phyloP scores from a whole-genome alignment of 1,139 yeast species.

The Candida sp. region DNA sequence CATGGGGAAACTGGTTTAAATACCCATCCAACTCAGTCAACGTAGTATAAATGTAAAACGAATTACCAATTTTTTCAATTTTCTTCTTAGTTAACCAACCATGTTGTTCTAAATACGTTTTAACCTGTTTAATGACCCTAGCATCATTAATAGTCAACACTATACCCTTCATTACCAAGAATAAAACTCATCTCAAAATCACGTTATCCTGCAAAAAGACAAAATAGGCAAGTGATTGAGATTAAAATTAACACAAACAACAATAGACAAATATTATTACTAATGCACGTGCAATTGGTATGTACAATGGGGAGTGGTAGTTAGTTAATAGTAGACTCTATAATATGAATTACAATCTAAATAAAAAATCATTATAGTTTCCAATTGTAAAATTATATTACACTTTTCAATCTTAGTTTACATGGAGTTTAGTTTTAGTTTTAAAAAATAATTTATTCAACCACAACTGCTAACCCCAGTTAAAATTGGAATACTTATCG shows the following conservation, averaged over 20 bases:
- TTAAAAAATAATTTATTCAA: no score
- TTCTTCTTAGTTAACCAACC: conserved; percentile 20
- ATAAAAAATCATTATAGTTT: no score
- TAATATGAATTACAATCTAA: no score
- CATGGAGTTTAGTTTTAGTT: no score
- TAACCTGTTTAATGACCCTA: conserved; percentile 20
- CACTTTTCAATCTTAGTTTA: no score
- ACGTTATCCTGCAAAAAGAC: background rate
- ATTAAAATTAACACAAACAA: background rate
- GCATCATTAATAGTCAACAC: conserved; percentile 11
- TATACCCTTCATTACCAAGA: background rate
- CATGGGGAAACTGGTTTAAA: conserved; percentile 1
- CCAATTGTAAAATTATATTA: no score
- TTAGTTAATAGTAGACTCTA: no score
- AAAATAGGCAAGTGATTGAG: background rate
- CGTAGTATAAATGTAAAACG: conserved; percentile 9
- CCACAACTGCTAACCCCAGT: no score
- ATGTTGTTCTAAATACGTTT: conserved; percentile 18
- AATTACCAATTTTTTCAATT: conserved; percentile 13
- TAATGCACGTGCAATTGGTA: no score
- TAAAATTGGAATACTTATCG: no score
- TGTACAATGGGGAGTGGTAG: no score
- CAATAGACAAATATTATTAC: background rate
- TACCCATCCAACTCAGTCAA: background rate
- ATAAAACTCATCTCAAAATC: background rate